Base-by-base conservation (phyloP, 192 early-diverging fungal genomes). In the Podochytrium sp. region DNA sequence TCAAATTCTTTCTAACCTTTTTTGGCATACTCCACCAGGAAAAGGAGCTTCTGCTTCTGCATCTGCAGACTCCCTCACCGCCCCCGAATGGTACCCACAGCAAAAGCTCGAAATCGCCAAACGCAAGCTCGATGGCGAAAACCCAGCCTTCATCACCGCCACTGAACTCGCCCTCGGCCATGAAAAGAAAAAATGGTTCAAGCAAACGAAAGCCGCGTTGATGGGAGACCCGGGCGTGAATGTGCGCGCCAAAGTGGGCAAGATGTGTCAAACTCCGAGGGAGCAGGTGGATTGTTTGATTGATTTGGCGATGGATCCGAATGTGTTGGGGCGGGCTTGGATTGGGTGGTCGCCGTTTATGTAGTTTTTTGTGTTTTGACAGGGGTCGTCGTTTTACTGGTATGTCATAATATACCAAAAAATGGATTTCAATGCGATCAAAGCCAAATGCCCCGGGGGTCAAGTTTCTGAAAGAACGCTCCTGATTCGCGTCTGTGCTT, bases 251-350 rank as follows among this genome's bases (percentile, higher is more conserved):
- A 52, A 52, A 34, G 71, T 84, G 1, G 81, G 82, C 1, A 27
- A 73, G 29, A 73, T 74, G 7, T 91, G 90, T 59, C 16, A 49
- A 34, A 82, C 65, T 33, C 85, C 89, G 20, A 77, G 79, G 49
- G 90, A 87, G 30, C 92, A 94, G 74, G 85, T 94, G 4, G 81
- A 91, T 42, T 92, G 90, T 59, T 57, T 93, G 29, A 80, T 94
- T 63, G 90, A 93, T 72, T 80, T 92, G 68, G 91, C 92, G 0
- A 93, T 91, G 14, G 92, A 94, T 62, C 79, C 82, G 4, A 85
- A 88, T 65, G 80, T 90, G 2, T 79, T 94, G 2, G 91, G 90
- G 12, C 60, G 86, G 18, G 80, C 83, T 29, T 93, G 85, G 83
- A 68, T 87, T 27, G 92, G 92, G 10, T 94, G 92, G 92, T 71